Evolutionary conservation across 805 yeast genomes (phyloP), one percentile per base, ranked within the genome.

Genomic region (Ascoidea rubescens): DNA sequence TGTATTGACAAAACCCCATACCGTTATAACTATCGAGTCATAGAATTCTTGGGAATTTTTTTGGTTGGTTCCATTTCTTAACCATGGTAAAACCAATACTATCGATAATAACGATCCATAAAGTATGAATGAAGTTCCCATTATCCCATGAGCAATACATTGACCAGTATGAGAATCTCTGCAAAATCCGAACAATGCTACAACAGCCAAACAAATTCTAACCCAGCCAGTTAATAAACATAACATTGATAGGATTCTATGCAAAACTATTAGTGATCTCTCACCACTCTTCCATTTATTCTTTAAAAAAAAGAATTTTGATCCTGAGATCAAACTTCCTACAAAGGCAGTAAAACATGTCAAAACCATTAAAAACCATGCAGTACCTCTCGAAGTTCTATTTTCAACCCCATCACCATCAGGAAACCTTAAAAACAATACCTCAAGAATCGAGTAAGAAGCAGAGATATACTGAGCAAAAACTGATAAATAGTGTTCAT

Each of bases 81-180:
- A 64, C 90, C 93, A 80, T 4, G 93, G 91, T 4, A 87, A 67
- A 6, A 80, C 75, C 51, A 91, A 71, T 60, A 87, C 82, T 60
- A 80, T 64, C 2, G 79, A 64, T 58, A 87, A 72, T 8, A 88
- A 67, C 55, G 83, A 80, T 4, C 96, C 96, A 64, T 91, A 91
- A 4, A 74, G 67, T 8, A 91, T 75, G 59, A 91, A 91, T 0
- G 95, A 83, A 30, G 87, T 76, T 0, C 98, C 98, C 98, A 91
- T 91, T 55, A 91, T 87, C 4, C 96, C 97, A 64, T 91, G 98
- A 0, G 98, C 98, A 46, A 89, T 77, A 65, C 98, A 91, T 67
- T 91, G 98, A 30, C 98, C 98, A 0, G 95, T 81, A 60, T 87
- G 93, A 43, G 65, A 72, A 5, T 76, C 85, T 59, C 87, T 80